Evolutionary conservation across 139 green algal species (phyloP).

Genomic region (Closterium sp.): DNA sequence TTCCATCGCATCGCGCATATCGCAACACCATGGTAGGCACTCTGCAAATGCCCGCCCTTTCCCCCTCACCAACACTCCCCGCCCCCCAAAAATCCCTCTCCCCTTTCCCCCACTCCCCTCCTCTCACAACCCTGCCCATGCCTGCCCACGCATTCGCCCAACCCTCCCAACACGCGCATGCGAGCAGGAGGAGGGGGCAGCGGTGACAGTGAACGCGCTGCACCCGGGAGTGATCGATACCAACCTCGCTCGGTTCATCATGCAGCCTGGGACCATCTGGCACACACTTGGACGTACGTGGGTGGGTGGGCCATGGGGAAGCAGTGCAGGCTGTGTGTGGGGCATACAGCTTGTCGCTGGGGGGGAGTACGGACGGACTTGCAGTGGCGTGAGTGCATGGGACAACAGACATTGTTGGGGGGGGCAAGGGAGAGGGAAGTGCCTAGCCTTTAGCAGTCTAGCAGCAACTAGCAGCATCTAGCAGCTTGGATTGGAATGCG

Average conservation of each 20-base stretch:
- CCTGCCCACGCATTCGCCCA: too few species aligned
- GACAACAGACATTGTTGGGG: too few species aligned
- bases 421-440: too few species aligned
- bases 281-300: not conserved
- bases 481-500: too few species aligned
- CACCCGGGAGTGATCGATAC: constrained; percentile 84
- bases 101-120: not conserved
- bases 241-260: constrained; percentile 65
- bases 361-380: not conserved
- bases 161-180: not conserved
- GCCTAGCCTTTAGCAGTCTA: too few species aligned
- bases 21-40: too few species aligned
- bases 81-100: not conserved
- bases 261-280: not conserved
- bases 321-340: not conserved
- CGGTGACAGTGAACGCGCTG: constrained; percentile 68
- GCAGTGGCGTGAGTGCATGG: not conserved
- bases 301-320: not conserved
- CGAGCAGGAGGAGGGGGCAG: not conserved
- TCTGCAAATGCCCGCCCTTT: not conserved
- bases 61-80: not conserved
- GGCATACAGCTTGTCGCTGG: not conserved
- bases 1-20: too few species aligned
- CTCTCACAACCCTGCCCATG: not conserved
- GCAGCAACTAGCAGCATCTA: too few species aligned